Conservation (phyloP, 1,284 basidiomycete genomes). For the Cystobasidium slooffiae region DNA sequence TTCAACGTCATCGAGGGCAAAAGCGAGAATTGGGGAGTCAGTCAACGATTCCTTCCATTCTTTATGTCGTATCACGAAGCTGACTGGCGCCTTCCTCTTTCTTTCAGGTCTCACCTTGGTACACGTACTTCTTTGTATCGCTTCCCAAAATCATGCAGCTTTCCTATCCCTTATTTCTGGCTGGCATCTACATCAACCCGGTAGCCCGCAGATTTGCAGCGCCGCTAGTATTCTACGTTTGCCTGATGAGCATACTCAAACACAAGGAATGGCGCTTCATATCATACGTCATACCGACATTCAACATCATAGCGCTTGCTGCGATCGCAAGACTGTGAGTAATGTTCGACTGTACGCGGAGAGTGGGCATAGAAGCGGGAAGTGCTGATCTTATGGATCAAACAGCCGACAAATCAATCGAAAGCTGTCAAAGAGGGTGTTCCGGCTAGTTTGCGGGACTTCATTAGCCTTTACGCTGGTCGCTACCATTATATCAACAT, state of each 20-base stretch:
- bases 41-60: conserved; percentile 53
- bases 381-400: background rate
- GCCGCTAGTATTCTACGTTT: conserved; percentile 66
- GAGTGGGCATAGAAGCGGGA: background rate
- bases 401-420: conserved; percentile 19
- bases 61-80: background rate
- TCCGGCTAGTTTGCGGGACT: conserved; percentile 14
- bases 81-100: background rate
- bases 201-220: conserved; percentile 62
- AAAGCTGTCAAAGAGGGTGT: conserved; percentile 7
- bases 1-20: conserved; percentile 90
- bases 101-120: conserved; percentile 69
- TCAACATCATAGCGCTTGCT: conserved; percentile 78
- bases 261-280: conserved; percentile 90
- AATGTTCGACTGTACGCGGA: background rate
- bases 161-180: conserved; percentile 66
- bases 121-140: conserved; percentile 70
- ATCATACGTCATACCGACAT: conserved; percentile 78
- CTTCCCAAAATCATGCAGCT: conserved; percentile 80
- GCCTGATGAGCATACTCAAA: conserved; percentile 72
- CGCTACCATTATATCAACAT: conserved; percentile 66
- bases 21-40: conserved; percentile 87
- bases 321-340: conserved; percentile 68
- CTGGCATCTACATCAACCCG: conserved; percentile 62
- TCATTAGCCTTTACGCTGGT: conserved; percentile 59